Conservation (phyloP, 2,329 filamentous ascomycete genomes). For the Colletotrichum cordylinicola region DNA sequence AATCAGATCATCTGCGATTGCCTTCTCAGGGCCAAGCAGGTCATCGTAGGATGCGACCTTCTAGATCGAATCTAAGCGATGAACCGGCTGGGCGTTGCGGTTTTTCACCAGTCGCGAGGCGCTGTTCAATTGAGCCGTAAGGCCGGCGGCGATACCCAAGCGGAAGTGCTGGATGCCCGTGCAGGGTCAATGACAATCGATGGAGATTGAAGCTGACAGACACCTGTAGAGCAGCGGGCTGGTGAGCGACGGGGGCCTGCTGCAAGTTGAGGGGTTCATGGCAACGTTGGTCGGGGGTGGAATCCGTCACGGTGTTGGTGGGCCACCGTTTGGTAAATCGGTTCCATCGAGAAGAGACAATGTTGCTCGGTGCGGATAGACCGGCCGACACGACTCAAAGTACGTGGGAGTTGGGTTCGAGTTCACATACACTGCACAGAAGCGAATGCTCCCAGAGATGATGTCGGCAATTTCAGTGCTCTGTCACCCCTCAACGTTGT, state of each 20-base stretch:
- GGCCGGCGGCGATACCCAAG: too few species aligned
- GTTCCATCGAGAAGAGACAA: background rate
- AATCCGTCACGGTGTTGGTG: background rate
- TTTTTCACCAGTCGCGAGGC: too few species aligned
- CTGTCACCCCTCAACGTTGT: background rate
- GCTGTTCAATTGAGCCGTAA: too few species aligned
- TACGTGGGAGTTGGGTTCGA: background rate
- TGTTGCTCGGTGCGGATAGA: background rate
- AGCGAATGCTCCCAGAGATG: background rate
- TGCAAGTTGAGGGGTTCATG: background rate
- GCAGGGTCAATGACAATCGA: background rate
- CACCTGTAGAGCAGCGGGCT: background rate
- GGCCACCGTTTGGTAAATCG: background rate
- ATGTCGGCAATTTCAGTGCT: too few species aligned
- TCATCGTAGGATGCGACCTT: too few species aligned
- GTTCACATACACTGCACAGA: background rate
- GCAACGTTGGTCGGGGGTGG: background rate
- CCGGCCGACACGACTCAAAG: background rate
- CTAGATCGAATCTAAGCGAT: too few species aligned
- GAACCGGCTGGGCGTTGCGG: too few species aligned
- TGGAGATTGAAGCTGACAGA: background rate
- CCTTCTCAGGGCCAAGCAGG: too few species aligned
- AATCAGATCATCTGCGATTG: too few species aligned
- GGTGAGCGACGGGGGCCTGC: background rate
- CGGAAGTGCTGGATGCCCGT: background rate